A percentile compares a stretch with the other conserved stretches of the same genome.
Evolutionary conservation across 129 eudicot species (phyloP).

Genomic region (Calendula officinalis): DNA sequence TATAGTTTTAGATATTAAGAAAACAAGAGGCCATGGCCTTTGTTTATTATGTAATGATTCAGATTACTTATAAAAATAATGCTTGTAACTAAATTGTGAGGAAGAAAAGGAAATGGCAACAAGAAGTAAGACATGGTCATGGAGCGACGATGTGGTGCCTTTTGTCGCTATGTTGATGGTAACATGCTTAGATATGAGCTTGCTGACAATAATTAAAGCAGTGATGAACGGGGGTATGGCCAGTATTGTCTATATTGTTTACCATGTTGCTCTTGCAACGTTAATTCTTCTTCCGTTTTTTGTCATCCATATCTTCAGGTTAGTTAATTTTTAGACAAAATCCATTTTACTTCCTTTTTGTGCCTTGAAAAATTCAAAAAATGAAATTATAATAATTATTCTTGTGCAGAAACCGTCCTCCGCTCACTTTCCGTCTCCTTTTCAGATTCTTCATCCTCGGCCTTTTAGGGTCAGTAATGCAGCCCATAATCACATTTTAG

Average conservation of each 20-base stretch:
- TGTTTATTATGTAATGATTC: background rate
- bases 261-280: conserved; percentile 36
- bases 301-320: conserved; percentile 22
- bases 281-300: conserved; percentile 37
- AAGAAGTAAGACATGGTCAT: background rate
- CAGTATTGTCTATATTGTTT: conserved; percentile 28
- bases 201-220: conserved; percentile 33
- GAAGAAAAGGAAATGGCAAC: background rate
- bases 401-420: conserved; percentile 31
- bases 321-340: too few species aligned
- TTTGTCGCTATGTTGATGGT: conserved; percentile 23
- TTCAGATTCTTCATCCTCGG: conserved; percentile 27
- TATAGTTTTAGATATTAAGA: background rate
- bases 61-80: background rate
- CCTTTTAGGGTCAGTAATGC: conserved; percentile 32
- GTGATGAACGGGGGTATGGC: conserved; percentile 33
- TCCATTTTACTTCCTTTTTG: background rate
- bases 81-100: background rate
- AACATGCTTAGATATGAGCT: conserved; percentile 23
- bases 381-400: background rate
- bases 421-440: conserved; percentile 24
- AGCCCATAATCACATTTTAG: background rate
- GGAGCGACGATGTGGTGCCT: conserved; percentile 11
- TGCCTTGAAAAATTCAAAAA: background rate
- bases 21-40: background rate